These are phyloP conservation scores for Diutina scorzettiae DNA, from an alignment of 1,139 yeast genomes.

Conservation along the genomic window DNA sequence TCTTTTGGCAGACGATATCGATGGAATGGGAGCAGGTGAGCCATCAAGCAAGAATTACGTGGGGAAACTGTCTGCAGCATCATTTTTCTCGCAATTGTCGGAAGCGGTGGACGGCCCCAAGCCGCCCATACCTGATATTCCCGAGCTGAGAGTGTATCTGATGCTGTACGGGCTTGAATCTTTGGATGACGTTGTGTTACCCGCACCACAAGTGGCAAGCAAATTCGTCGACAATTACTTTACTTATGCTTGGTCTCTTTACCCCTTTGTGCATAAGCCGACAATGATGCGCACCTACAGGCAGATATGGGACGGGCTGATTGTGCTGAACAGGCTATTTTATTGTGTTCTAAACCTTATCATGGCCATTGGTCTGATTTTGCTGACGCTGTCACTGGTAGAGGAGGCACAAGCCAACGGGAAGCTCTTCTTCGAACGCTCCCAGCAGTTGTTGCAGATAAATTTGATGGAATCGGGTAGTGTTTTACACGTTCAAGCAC, in stretches of 20 bases:
- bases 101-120: not conserved
- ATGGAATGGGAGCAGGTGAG: slow-evolving; percentile 2
- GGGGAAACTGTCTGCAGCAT: not conserved
- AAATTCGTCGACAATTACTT: not conserved
- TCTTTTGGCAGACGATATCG: not conserved
- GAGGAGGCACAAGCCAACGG: not conserved
- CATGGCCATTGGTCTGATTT: not conserved
- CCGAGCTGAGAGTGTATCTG: not conserved
- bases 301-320: not conserved
- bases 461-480: not conserved
- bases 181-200: not conserved
- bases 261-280: not conserved
- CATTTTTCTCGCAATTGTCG: not conserved
- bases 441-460: not conserved
- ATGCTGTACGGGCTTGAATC: not conserved
- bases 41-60: not conserved
- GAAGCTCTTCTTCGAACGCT: not conserved
- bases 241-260: slow-evolving; percentile 1
- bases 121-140: not conserved
- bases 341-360: not conserved
- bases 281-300: not conserved
- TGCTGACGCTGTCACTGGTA: not conserved
- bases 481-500: not conserved
- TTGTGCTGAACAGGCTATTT: not conserved
- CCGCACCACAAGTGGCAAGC: not conserved